These are phyloP conservation scores for Viridothelium virens DNA, from an alignment of 495 filamentous ascomycete genomes.

Conservation along the genomic window DNA sequence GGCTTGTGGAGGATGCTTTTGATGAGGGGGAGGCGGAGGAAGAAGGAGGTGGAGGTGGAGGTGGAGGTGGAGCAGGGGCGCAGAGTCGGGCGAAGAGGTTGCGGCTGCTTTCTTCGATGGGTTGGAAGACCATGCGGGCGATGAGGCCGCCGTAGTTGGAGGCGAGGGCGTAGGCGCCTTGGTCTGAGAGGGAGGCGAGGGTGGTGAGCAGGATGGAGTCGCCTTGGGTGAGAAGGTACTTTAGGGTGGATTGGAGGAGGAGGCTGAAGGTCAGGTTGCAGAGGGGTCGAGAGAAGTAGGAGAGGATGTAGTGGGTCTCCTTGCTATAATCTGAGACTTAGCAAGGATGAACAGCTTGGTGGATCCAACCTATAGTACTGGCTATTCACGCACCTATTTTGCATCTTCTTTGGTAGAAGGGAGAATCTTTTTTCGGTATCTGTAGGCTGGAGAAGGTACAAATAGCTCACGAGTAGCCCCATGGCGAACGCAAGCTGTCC, in stretches of 20 bases:
- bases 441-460: slow-evolving; percentile 23
- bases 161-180: slow-evolving; percentile 90
- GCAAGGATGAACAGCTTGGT: slow-evolving; percentile 15
- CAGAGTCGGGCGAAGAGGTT: slow-evolving; percentile 73
- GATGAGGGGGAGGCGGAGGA: background rate
- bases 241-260: slow-evolving; percentile 78
- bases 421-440: slow-evolving; percentile 28
- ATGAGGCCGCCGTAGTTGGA: slow-evolving; percentile 89
- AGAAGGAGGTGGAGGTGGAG: slow-evolving; percentile 38
- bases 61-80: slow-evolving; percentile 29
- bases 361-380: background rate
- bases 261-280: slow-evolving; percentile 63
- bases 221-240: slow-evolving; percentile 88
- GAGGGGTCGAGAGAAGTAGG: slow-evolving; percentile 59
- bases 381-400: slow-evolving; percentile 36
- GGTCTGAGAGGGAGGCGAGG: slow-evolving; percentile 65
- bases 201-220: slow-evolving; percentile 79
- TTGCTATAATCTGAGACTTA: slow-evolving; percentile 24
- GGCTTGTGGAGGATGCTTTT: background rate
- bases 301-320: slow-evolving; percentile 44
- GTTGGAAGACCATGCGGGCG: slow-evolving; percentile 87
- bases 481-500: slow-evolving; percentile 75
- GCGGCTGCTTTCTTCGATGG: slow-evolving; percentile 84
- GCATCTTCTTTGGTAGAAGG: slow-evolving; percentile 41
- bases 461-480: slow-evolving; percentile 60